Conservation (phyloP, 805 yeast species). For the Zygotorulaspora florentina region DNA sequence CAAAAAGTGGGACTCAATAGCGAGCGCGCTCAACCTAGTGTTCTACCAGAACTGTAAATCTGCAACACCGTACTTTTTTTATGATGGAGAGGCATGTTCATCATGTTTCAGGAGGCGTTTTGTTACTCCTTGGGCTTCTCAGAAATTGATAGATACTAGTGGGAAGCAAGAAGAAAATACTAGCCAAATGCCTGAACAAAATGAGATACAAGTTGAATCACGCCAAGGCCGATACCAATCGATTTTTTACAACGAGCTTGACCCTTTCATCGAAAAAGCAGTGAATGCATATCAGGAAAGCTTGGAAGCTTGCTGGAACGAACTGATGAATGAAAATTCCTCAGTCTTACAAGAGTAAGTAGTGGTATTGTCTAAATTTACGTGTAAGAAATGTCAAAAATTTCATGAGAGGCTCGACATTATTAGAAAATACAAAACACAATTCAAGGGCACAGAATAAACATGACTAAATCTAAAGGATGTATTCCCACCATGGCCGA, state of each 20-base stretch:
- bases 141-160: neutral
- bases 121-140: conserved; percentile 1
- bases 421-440: no score
- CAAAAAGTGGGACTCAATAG: conserved; percentile 8
- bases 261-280: conserved; percentile 3
- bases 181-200: neutral
- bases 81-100: conserved; percentile 10
- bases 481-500: no score
- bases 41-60: conserved; percentile 5
- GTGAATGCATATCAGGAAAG: conserved; percentile 5
- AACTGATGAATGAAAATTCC: neutral
- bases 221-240: neutral
- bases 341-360: neutral
- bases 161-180: neutral
- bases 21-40: conserved; percentile 6
- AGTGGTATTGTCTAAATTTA: no score
- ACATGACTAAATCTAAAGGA: no score
- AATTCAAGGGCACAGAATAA: no score
- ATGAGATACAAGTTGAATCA: neutral
- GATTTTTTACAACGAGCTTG: neutral
- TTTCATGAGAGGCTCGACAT: no score
- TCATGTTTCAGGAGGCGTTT: conserved; percentile 3
- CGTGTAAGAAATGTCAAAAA: no score
- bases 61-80: conserved; percentile 11
- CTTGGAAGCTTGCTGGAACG: conserved; percentile 5